Evolutionary conservation across 1,284 basidiomycete genomes (phyloP).

Genomic region (Tylopilus sp.): DNA sequence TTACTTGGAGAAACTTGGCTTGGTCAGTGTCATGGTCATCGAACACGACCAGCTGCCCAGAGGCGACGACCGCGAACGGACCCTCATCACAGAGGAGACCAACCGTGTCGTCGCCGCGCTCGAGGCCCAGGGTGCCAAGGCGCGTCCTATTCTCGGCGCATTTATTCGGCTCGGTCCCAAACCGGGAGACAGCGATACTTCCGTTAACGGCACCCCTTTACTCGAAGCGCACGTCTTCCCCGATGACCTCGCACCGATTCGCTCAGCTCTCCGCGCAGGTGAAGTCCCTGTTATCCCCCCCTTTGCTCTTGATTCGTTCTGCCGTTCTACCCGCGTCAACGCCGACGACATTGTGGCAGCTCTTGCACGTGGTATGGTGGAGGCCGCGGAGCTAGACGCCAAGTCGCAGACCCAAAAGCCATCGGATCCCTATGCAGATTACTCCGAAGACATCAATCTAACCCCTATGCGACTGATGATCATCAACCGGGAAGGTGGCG

Average conservation of each 20-base stretch:
- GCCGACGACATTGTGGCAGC: constrained; percentile 92
- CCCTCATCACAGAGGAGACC: constrained; percentile 66
- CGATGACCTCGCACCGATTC: constrained; percentile 78
- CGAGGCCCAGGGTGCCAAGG: constrained; percentile 80
- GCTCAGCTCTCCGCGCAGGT: constrained; percentile 84
- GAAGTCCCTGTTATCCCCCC: constrained; percentile 98
- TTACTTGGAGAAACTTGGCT: constrained; percentile 92
- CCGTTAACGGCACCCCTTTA: constrained; percentile 38
- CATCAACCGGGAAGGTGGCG: constrained; percentile 95
- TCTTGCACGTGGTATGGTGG: constrained; percentile 85
- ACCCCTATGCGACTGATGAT: constrained; percentile 95
- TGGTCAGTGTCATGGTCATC: constrained; percentile 92
- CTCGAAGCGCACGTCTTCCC: constrained; percentile 77
- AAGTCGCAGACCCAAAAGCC: constrained; percentile 24
- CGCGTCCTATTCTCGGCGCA: constrained; percentile 86
- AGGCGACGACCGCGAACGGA: constrained; percentile 66
- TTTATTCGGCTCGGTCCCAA: constrained; percentile 81
- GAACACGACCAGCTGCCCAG: constrained; percentile 81
- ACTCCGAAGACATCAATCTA: constrained; percentile 62
- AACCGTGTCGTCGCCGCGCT: constrained; percentile 84
- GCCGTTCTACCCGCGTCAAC: constrained; percentile 81
- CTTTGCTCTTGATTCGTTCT: constrained; percentile 88
- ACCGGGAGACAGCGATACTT: constrained; percentile 48
- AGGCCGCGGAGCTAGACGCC: constrained; percentile 50
- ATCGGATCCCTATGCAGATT: constrained; percentile 34